These are phyloP conservation scores for Rheum nobile DNA, from an alignment of 148 eudicot genomes.

Conservation along the genomic window DNA sequence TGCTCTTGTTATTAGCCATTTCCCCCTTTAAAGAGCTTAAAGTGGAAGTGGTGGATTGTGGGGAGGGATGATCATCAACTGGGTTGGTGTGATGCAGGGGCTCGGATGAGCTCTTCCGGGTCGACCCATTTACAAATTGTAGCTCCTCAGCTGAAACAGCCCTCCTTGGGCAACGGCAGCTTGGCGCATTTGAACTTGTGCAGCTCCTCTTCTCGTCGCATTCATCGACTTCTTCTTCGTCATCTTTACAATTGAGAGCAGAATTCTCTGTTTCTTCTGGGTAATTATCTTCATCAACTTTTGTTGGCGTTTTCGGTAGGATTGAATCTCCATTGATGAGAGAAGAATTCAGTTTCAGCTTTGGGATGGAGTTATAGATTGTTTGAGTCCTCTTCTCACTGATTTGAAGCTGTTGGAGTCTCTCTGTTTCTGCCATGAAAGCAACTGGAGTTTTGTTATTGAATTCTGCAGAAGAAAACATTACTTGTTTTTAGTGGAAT, in stretches of 20 bases:
- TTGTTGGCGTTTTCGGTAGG: background rate
- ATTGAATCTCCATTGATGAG: background rate
- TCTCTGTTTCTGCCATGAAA: constrained; percentile 6
- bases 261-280: background rate
- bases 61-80: background rate
- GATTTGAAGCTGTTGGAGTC: constrained; percentile 13
- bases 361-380: background rate
- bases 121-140: background rate
- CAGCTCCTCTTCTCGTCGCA: constrained; percentile 15
- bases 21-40: constrained; percentile 23
- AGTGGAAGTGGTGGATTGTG: constrained; percentile 26
- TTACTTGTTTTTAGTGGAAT: background rate
- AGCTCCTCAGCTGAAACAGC: constrained; percentile 29
- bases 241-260: background rate
- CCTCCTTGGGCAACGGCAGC: constrained; percentile 22
- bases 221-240: constrained; percentile 13
- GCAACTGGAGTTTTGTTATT: background rate
- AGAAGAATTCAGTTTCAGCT: constrained; percentile 5
- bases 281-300: constrained; percentile 9
- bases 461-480: constrained; percentile 3
- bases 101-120: background rate
- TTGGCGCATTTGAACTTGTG: constrained; percentile 21
- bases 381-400: constrained; percentile 16
- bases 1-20: background rate
- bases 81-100: background rate